Conservation (phyloP, 2,329 filamentous ascomycete species). For the Aspergillus clavatus region DNA sequence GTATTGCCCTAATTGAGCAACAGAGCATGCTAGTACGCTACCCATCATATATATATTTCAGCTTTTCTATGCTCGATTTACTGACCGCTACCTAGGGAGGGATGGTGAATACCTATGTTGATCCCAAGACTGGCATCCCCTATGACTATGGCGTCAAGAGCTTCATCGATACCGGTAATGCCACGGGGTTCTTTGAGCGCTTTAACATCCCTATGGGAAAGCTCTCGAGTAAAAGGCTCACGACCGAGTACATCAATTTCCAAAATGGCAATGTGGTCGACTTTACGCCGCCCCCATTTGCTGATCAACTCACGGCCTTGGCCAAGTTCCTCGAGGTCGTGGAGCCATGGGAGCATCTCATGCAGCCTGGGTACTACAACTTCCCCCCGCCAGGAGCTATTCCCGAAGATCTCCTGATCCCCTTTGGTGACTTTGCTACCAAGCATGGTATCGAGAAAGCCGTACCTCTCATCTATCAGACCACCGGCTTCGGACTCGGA, state of each 20-base stretch:
- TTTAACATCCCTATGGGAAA: conserved; percentile 13
- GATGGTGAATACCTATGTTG: conserved; percentile 19
- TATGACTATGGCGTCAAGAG: conserved; percentile 18
- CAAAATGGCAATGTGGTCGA: conserved; percentile 10
- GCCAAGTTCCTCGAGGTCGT: conserved; percentile 16
- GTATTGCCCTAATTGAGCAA: conserved; percentile 20
- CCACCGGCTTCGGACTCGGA: conserved; percentile 13
- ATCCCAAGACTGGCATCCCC: conserved; percentile 11
- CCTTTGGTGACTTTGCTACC: conserved; percentile 20
- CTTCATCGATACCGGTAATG: conserved; percentile 14
- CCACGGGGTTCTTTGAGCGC: conserved; percentile 17
- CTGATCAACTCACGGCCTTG: conserved; percentile 12
- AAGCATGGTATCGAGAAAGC: conserved; percentile 18
- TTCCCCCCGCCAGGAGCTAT: conserved; percentile 14
- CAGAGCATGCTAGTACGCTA: conserved; percentile 16
- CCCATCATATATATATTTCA: too few species aligned
- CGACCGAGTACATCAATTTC: conserved; percentile 16
- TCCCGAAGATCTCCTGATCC: conserved; percentile 19
- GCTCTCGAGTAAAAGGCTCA: not conserved
- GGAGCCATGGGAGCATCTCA: conserved; percentile 15
- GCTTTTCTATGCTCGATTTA: not conserved
- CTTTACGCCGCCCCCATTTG: conserved; percentile 1
- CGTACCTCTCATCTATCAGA: conserved; percentile 12
- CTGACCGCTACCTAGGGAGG: conserved; percentile 11
- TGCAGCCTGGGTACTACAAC: conserved; percentile 14